Base-by-base conservation (phyloP, 2,329 filamentous ascomycete species). In the Cladophialophora chaetospira region DNA sequence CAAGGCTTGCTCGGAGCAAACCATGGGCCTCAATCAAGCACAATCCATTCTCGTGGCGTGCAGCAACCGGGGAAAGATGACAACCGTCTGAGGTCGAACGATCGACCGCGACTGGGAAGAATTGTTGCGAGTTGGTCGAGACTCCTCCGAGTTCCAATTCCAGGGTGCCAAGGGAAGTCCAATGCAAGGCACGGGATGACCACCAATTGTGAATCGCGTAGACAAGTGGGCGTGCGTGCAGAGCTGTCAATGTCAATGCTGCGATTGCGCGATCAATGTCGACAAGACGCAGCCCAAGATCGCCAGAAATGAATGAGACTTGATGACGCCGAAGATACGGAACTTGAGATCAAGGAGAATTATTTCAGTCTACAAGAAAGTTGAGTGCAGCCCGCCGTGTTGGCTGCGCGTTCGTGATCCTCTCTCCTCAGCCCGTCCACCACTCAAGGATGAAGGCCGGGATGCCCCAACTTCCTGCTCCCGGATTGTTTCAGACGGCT, bases 101-200 rank as follows among this genome's bases (percentile, higher is more conserved):
- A 54, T 17, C 23, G 48, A 51, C 26, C 36, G 36, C 26, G 25
- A 17, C 25, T 40, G 25, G 11, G 10, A 51, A 21, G 19, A 51
- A 11, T 42, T 46, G 47, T 50, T 53, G 51, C 45, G 52, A 57
- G 52, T 26, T 56, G 57, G 57, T 47, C 53, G 53, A 55, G 51
- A 53, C 44, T 49, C 52, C 36, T 33, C 42, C 53, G 33, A 29
- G 21, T 51, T n/a, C 29, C 43, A 50, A 35, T 48, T 53, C 52
- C 48, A 36, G 38, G 29, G 40, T 43, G 55, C 55, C 55, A 57
- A 57, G 55, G 55, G 48, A 15, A 36, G 55, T 15, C 40, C 25
- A 53, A 57, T 57, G 55, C 55, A 57, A 44, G 55, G 55, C 49
- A 57, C 55, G 31, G 42, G 47, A 40, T 42, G 5, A 36, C 36